These are phyloP conservation scores for Przewalskia tangutica DNA, from an alignment of 257 asterid genomes.

Conservation along the genomic window DNA sequence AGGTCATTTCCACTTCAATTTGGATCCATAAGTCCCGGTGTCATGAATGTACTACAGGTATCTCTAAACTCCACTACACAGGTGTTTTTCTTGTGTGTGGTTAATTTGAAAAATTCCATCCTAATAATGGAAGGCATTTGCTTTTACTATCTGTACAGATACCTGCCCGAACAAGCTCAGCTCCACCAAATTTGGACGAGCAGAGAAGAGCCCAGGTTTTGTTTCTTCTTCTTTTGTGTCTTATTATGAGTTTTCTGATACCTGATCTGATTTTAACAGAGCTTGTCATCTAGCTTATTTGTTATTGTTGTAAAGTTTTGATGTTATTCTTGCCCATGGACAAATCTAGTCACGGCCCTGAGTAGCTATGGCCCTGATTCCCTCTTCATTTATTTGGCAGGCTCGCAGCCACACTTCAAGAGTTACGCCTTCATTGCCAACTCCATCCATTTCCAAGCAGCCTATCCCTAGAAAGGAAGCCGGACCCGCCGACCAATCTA, in stretches of 20 bases:
- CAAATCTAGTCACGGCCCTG: background rate
- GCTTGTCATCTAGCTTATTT: background rate
- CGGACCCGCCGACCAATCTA: slow-evolving; percentile 32
- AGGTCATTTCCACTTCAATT: slow-evolving; percentile 69
- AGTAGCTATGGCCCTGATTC: background rate
- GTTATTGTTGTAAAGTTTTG: background rate
- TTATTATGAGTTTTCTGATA: background rate
- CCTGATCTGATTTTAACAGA: background rate
- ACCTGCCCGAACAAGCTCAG: slow-evolving; percentile 53
- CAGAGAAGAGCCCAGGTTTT: slow-evolving; percentile 85
- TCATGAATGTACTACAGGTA: slow-evolving; percentile 83
- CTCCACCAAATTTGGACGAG: slow-evolving; percentile 69
- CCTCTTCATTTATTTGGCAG: slow-evolving; percentile 25
- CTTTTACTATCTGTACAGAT: slow-evolving; percentile 30
- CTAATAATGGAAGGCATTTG: slow-evolving; percentile 6
- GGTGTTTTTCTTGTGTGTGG: background rate
- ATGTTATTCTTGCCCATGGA: background rate
- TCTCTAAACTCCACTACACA: background rate
- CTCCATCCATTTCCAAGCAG: slow-evolving; percentile 55
- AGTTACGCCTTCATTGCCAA: slow-evolving; percentile 38
- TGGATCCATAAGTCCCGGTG: slow-evolving; percentile 83
- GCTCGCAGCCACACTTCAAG: slow-evolving; percentile 43
- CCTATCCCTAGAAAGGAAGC: slow-evolving; percentile 45
- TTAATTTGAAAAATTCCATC: background rate
- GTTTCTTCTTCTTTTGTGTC: slow-evolving; percentile 1